Percentiles rank a stretch among this genome's conserved stretches.
Conservation (phyloP, 371 early-diverging fungal genomes). For the Rozella allomycis region DNA sequence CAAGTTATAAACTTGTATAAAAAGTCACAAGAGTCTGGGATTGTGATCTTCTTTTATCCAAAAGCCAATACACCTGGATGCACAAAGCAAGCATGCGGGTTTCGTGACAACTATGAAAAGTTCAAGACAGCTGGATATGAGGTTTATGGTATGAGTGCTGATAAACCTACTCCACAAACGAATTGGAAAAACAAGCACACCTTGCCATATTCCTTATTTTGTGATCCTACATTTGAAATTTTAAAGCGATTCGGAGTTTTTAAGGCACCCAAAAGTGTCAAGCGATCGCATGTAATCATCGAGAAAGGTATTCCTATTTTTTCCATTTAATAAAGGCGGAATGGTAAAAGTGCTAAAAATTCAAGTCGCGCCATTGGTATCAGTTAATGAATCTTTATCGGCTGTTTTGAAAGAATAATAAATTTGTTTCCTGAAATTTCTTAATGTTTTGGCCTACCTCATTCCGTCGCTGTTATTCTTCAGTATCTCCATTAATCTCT, state of each 20-base stretch:
- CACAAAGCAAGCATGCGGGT: constrained; percentile 13
- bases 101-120: constrained; percentile 6
- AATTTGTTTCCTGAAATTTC: too few relatives aligned
- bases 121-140: constrained; percentile 7
- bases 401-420: too few relatives aligned
- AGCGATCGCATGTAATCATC: constrained; percentile 7
- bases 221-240: constrained; percentile 1
- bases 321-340: too few relatives aligned
- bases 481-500: too few relatives aligned
- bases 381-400: too few relatives aligned
- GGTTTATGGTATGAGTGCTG: constrained; percentile 10
- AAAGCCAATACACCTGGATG: constrained; percentile 17
- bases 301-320: constrained; percentile 11
- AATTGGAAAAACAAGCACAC: constrained; percentile 3
- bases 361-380: too few relatives aligned
- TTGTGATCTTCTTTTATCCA: constrained; percentile 17
- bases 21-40: constrained; percentile 3
- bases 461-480: too few relatives aligned
- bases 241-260: constrained; percentile 4
- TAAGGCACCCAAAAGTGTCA: constrained; percentile 1
- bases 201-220: constrained; percentile 1
- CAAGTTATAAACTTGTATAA: constrained; percentile 3
- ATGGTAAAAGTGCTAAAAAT: too few relatives aligned
- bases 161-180: constrained; percentile 2
- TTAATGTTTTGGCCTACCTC: too few relatives aligned